phyloP scores from a whole-genome alignment of 2,329 filamentous ascomycete genomes.

The Venturiaceae sp. region DNA sequence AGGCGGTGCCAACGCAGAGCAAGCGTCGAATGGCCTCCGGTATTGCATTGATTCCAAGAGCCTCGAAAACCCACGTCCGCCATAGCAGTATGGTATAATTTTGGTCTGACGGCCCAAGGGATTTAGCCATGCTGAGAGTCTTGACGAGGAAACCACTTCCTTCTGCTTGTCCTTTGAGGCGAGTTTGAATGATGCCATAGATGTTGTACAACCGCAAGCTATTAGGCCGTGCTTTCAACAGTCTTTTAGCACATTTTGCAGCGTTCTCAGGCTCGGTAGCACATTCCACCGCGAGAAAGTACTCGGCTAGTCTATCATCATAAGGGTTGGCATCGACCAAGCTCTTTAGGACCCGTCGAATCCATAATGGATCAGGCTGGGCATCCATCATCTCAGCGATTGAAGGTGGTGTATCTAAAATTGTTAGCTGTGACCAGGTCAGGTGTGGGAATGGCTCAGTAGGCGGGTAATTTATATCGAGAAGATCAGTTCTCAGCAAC shows the following conservation, averaged over 20 bases:
- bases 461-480: no score
- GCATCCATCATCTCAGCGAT: no score
- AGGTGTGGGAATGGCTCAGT: no score
- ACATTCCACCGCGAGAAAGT: conserved; percentile 56
- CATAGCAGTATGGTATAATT: conserved; percentile 39
- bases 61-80: conserved; percentile 58
- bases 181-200: conserved; percentile 64
- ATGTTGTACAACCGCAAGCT: conserved; percentile 65
- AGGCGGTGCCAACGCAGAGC: conserved; percentile 17
- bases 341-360: conserved; percentile 46
- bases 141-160: conserved; percentile 58
- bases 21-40: conserved; percentile 23
- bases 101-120: conserved; percentile 24
- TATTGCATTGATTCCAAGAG: conserved; percentile 38
- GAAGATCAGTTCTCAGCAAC: no score
- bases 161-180: conserved; percentile 45
- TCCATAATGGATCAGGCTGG: conserved; percentile 35
- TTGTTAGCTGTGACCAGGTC: no score
- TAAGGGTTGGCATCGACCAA: conserved; percentile 36
- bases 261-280: conserved; percentile 26
- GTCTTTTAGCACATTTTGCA: conserved; percentile 60
- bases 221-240: conserved; percentile 59
- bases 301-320: conserved; percentile 52
- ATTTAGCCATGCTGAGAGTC: conserved; percentile 50
- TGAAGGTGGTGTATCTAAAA: no score